Conservation (phyloP, 768 basidiomycete genomes). For the Clavaria fumosa region DNA sequence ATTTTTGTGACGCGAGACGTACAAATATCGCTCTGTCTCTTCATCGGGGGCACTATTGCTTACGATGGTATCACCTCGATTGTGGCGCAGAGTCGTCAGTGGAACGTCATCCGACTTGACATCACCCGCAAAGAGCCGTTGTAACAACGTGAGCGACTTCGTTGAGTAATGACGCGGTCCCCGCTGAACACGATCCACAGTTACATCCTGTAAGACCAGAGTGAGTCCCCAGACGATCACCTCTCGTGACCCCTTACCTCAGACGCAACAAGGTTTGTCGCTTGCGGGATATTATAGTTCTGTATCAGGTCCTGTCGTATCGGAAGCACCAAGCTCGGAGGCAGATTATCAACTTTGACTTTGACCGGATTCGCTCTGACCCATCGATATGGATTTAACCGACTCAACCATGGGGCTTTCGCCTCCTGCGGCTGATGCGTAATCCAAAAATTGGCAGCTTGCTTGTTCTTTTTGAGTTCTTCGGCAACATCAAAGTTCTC, state of each 20-base stretch:
- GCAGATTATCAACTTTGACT: conserved; percentile 53
- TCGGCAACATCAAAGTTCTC: conserved; percentile 92
- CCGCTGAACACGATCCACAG: no score
- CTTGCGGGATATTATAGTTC: conserved; percentile 29
- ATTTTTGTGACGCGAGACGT: no score
- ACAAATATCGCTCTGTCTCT: conserved; percentile 65
- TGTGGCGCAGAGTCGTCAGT: conserved; percentile 37
- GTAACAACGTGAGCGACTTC: conserved; percentile 44
- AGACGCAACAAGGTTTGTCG: conserved; percentile 17
- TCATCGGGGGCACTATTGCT: conserved; percentile 27
- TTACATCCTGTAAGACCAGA: no score
- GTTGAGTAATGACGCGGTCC: conserved; percentile 36
- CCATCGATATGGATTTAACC: conserved; percentile 81
- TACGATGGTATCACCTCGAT: conserved; percentile 18
- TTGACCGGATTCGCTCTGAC: conserved; percentile 57
- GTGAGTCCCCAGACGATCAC: no score
- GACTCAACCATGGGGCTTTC: conserved; percentile 48
- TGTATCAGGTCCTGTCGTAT: conserved; percentile 65
- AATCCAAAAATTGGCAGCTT: conserved; percentile 55
- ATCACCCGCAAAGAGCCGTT: conserved; percentile 50
- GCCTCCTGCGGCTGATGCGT: conserved; percentile 38
- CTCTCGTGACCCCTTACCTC: no score
- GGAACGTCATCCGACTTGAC: conserved; percentile 38
- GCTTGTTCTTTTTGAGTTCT: conserved; percentile 71
- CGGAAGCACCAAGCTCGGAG: conserved; percentile 61